Evolutionary conservation across 1,139 yeast species (phyloP), one percentile per base, ranked within the genome.

Genomic region (Yamadazyma taylorii): DNA sequence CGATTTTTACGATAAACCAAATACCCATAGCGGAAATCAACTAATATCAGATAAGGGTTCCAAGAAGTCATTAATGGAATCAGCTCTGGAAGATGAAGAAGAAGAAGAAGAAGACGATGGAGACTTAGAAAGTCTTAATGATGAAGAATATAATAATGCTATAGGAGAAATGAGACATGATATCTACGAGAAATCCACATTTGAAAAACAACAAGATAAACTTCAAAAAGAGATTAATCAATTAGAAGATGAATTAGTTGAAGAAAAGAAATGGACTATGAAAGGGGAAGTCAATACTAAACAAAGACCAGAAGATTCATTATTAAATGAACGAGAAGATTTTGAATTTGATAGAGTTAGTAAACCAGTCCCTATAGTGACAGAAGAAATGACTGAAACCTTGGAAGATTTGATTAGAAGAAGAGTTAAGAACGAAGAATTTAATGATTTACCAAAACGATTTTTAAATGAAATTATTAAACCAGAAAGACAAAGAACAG

Each of bases 261-360:
- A 89, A 2, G 92, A 85, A 43, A 92, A 92, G 67, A 82, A 82
- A 53, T 92, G 98, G 98, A 81, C 95, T 7, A 75, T 90, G 75
- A 85, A 82, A 56, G 98, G 98, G 61, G 98, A 92, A 63, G 89
- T 88, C 2, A 75, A 78, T 36, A 86, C 90, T 1, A 78, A 74
- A 45, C 87, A 84, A 48, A 77, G 98, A 55, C 96, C 96, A 3
- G 69, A 72, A 34, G 96, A 92, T 61, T 84, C 97, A 1, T 68
- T 92, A 26, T 56, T 71, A 41, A 71, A 66, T 39, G 75, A 69
- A 42, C 60, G 64, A 6, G 74, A 66, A 37, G 59, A 47, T 30
- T 59, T 71, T 35, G 70, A 66, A 37, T 71, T 71, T 39, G 77
- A 71, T 46, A 63, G 76, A 50, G 69, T 73, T 3, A 59, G 74